A percentile compares a stretch with the other conserved stretches of the same genome.
These are phyloP conservation scores for Clavispora fructus DNA, from an alignment of 805 yeast species.

Conservation along the genomic window DNA sequence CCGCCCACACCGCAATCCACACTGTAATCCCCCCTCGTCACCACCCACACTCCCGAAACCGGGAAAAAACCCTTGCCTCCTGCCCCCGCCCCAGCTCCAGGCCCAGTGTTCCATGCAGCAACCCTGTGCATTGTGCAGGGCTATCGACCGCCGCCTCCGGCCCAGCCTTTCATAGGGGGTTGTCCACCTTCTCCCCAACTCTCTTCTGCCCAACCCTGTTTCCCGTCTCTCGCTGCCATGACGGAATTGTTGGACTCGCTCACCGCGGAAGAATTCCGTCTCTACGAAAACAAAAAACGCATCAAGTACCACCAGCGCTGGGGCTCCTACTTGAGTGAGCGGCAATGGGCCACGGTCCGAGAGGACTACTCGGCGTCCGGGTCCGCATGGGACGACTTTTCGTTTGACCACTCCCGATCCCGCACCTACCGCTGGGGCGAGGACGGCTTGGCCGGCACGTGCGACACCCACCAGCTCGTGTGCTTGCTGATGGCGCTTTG, in stretches of 20 bases:
- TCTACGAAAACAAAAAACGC: conserved; percentile 27
- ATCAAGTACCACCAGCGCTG: conserved; percentile 71
- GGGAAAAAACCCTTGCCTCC: too few species aligned
- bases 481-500: conserved; percentile 82
- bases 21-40: too few species aligned
- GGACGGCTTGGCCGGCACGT: conserved; percentile 87
- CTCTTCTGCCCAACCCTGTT: too few species aligned
- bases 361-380: conserved; percentile 86
- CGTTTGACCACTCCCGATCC: conserved; percentile 77
- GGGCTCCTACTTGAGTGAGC: conserved; percentile 88
- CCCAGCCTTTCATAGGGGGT: background rate
- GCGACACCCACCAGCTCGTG: conserved; percentile 74
- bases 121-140: background rate
- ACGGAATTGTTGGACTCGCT: conserved; percentile 10
- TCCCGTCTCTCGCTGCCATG: background rate
- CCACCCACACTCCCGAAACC: too few species aligned
- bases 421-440: conserved; percentile 93
- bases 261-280: conserved; percentile 37
- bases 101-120: background rate
- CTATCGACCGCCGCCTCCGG: background rate
- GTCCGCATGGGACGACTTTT: conserved; percentile 86
- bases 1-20: too few species aligned
- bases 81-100: too few species aligned
- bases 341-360: conserved; percentile 71
- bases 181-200: too few species aligned